These are phyloP conservation scores for Monosporozyma aquatica DNA, from an alignment of 805 yeast species.

Conservation along the genomic window DNA sequence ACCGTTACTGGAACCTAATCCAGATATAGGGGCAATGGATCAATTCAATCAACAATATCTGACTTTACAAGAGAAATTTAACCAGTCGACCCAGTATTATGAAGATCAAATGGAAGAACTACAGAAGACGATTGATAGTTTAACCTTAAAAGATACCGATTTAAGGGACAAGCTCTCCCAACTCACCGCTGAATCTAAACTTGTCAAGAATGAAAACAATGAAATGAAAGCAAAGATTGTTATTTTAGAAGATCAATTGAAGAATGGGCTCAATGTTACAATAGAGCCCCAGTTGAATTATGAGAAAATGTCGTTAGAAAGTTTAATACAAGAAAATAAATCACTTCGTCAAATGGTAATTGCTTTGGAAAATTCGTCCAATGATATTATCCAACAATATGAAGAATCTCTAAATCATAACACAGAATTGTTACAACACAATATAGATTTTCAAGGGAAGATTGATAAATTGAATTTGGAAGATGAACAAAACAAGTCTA, in stretches of 20 bases:
- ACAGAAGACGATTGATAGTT: constrained; percentile 14
- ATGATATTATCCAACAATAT: constrained; percentile 6
- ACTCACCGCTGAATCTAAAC: constrained; percentile 31
- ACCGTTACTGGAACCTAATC: not conserved
- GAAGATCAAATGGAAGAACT: constrained; percentile 29
- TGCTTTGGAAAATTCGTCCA: constrained; percentile 6
- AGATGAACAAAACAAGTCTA: constrained; percentile 10
- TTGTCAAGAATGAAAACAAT: constrained; percentile 38
- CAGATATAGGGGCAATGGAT: not conserved
- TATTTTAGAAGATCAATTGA: constrained; percentile 28
- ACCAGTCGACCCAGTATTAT: constrained; percentile 8
- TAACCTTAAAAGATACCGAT: constrained; percentile 8
- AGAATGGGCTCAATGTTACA: too few relatives aligned
- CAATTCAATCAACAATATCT: not conserved
- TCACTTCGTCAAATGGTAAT: constrained; percentile 1
- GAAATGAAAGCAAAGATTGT: constrained; percentile 31
- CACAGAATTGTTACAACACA: constrained; percentile 5
- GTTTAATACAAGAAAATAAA: constrained; percentile 1
- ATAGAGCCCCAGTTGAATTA: too few relatives aligned
- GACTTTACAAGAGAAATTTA: not conserved
- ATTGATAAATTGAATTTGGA: constrained; percentile 1
- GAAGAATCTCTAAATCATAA: constrained; percentile 9
- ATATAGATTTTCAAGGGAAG: not conserved
- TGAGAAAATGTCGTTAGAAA: too few relatives aligned
- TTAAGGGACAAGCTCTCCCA: constrained; percentile 20